Evolutionary conservation across 495 filamentous ascomycete species (phyloP).

Genomic region (Penicillium salamii): DNA sequence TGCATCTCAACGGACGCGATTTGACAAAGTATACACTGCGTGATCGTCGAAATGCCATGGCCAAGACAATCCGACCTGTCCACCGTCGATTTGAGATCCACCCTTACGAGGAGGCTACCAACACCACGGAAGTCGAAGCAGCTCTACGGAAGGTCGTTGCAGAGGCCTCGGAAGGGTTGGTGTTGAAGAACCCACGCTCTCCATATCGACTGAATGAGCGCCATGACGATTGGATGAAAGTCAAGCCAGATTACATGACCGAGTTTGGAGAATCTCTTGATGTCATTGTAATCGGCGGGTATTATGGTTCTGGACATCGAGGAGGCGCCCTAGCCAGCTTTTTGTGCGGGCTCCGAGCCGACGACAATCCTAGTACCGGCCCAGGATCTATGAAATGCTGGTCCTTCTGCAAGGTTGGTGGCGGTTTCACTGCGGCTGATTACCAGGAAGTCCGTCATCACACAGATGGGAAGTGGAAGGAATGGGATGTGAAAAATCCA

Average conservation of each 20-base stretch:
- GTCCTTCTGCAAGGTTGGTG: conserved; percentile 95
- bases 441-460: conserved; percentile 77
- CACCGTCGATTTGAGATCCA: conserved; percentile 82
- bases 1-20: conserved; percentile 78
- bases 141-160: conserved; percentile 78
- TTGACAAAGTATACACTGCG: conserved; percentile 79
- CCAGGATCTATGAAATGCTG: conserved; percentile 70
- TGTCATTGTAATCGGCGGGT: conserved; percentile 84
- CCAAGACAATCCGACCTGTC: conserved; percentile 60
- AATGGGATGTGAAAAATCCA: conserved; percentile 78
- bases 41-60: conserved; percentile 75
- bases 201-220: conserved; percentile 84
- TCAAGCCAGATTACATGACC: conserved; percentile 98
- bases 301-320: conserved; percentile 82
- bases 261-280: conserved; percentile 95
- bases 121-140: conserved; percentile 69
- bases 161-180: conserved; percentile 85
- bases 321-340: conserved; percentile 84
- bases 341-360: conserved; percentile 78
- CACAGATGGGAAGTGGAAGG: conserved; percentile 87
- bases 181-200: conserved; percentile 90
- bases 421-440: conserved; percentile 83
- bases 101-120: conserved; percentile 63
- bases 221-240: conserved; percentile 98
- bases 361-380: conserved; percentile 58